Conservation (phyloP, 2,329 filamentous ascomycete genomes). For the Metarhizium album region DNA sequence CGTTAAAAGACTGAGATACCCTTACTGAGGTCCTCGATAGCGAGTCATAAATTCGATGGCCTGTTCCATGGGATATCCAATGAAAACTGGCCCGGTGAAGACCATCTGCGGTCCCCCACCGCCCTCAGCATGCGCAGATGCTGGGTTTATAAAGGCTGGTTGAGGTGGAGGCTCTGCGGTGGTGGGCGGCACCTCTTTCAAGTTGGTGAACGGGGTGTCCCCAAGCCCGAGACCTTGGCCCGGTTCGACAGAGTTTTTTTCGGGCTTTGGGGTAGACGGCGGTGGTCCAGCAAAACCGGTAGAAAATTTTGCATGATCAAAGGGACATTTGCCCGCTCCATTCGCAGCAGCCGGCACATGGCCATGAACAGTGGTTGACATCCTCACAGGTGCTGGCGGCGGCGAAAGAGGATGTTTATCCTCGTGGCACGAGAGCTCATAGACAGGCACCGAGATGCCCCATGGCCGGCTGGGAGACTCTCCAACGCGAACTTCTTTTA, state of each 20-base stretch:
- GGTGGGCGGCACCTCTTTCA: constrained; percentile 8
- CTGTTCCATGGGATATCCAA: constrained; percentile 79
- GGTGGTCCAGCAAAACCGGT: constrained; percentile 21
- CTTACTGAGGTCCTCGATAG: constrained; percentile 26
- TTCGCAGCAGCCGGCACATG: constrained; percentile 6
- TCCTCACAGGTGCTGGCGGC: constrained; percentile 45
- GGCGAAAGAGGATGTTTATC: constrained; percentile 39
- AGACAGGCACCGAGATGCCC: constrained; percentile 73
- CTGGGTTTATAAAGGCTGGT: constrained; percentile 43
- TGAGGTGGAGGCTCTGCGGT: constrained; percentile 17
- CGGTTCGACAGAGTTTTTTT: constrained; percentile 7
- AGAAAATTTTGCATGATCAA: constrained; percentile 38
- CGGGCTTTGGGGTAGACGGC: constrained; percentile 7
- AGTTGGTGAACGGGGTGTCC: constrained; percentile 13
- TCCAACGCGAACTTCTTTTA: constrained; percentile 85
- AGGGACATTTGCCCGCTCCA: constrained; percentile 44
- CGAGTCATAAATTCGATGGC: constrained; percentile 65
- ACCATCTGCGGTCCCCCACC: constrained; percentile 54
- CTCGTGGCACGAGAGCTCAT: constrained; percentile 29
- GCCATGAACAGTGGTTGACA: constrained; percentile 28
- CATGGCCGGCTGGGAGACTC: constrained; percentile 89
- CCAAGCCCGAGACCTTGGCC: constrained; percentile 1
- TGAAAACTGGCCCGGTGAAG: constrained; percentile 88
- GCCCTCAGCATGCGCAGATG: constrained; percentile 20
- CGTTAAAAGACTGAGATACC: neutral